Conservation (phyloP, 495 filamentous ascomycete species). For the Aspergillus ostianus region DNA sequence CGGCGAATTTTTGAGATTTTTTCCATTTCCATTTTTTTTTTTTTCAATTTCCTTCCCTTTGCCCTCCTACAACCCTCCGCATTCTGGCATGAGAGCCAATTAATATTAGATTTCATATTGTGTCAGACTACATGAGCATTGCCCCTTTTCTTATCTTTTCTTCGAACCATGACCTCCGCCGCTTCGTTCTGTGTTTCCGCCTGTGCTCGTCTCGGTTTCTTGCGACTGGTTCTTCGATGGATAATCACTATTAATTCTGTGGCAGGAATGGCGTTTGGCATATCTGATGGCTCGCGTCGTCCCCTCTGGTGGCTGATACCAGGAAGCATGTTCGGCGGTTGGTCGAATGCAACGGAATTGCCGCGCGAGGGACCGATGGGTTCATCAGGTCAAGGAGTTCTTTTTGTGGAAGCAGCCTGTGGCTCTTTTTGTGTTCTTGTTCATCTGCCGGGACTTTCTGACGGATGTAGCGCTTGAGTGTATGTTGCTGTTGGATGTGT, state of each 20-base stretch:
- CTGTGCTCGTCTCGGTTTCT: conserved; percentile 9
- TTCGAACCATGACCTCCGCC: conserved; percentile 7
- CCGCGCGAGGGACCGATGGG: conserved; percentile 8
- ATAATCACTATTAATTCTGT: conserved; percentile 16
- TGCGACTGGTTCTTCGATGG: conserved; percentile 13
- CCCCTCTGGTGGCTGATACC: neutral
- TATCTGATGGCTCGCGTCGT: conserved; percentile 9
- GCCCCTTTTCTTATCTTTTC: conserved; percentile 10
- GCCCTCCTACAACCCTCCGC: conserved; percentile 12
- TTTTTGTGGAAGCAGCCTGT: conserved; percentile 16
- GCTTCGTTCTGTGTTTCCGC: neutral
- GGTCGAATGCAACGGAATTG: neutral
- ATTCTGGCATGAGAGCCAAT: conserved; percentile 35
- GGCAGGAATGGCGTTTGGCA: conserved; percentile 21
- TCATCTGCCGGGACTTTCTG: neutral
- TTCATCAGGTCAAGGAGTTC: conserved; percentile 23
- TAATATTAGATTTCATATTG: conserved; percentile 38
- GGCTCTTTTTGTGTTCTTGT: conserved; percentile 13
- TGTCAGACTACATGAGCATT: conserved; percentile 28
- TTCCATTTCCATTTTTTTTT: conserved; percentile 26
- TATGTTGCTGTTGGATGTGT: neutral
- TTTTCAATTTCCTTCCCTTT: conserved; percentile 21
- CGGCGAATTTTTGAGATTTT: conserved; percentile 39
- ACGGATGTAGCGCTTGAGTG: neutral
- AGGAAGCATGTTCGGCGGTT: neutral